These are phyloP conservation scores for Durusdinium trenchii DNA, from an alignment of 73 alveolate genomes.

Conservation along the genomic window DNA sequence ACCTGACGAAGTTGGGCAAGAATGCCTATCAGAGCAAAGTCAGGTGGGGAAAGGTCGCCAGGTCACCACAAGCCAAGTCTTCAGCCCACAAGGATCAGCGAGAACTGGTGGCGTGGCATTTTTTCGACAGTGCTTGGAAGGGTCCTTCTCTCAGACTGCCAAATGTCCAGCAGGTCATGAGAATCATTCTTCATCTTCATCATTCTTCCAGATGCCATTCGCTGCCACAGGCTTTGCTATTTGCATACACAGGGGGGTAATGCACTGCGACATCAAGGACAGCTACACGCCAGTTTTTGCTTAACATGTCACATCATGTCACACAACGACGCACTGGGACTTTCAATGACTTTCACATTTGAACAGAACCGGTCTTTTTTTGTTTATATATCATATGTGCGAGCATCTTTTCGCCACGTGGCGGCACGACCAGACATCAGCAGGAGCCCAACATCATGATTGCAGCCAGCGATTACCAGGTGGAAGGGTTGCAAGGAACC, in stretches of 20 bases:
- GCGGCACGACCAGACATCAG: neutral
- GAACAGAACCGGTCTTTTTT: neutral
- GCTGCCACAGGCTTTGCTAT: conserved; percentile 60
- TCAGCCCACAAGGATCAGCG: conserved; percentile 33
- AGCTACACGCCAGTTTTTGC: neutral
- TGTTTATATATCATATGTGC: neutral
- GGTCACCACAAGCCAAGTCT: neutral
- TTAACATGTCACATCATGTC: neutral
- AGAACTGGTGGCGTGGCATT: conserved; percentile 85
- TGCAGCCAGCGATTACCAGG: conserved; percentile 39
- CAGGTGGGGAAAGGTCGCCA: neutral
- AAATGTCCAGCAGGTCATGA: neutral
- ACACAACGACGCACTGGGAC: neutral
- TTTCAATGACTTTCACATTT: neutral
- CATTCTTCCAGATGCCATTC: neutral
- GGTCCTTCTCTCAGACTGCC: neutral
- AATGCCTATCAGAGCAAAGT: conserved; percentile 64
- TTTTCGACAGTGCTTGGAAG: conserved; percentile 88
- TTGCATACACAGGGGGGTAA: conserved; percentile 74
- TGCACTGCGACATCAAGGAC: conserved; percentile 94
- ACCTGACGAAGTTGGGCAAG: conserved; percentile 75
- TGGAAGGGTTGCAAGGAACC: too few relatives aligned
- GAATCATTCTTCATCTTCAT: neutral
- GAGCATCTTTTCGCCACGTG: neutral
- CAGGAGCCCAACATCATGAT: conserved; percentile 95